These are phyloP conservation scores for Phytophthora aleatoria DNA, from an alignment of 352 stramenopile species.

Conservation along the genomic window DNA sequence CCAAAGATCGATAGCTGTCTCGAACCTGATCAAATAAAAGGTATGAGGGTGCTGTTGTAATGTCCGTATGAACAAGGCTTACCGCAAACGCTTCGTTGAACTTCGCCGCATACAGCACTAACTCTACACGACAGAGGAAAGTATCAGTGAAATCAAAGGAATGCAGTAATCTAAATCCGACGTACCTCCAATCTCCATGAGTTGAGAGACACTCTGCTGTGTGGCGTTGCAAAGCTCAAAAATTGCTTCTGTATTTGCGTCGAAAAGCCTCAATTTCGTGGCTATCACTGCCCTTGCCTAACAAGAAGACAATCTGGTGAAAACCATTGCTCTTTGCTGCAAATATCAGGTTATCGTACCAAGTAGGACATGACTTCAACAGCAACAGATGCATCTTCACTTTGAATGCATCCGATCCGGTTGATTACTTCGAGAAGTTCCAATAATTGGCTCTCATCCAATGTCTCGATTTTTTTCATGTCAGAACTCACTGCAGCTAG, in stretches of 20 bases:
- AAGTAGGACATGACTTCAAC: conserved; percentile 37
- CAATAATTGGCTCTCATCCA: conserved; percentile 42
- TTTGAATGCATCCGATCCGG: conserved; percentile 36
- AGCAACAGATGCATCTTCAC: conserved; percentile 11
- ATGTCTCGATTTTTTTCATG: conserved; percentile 58
- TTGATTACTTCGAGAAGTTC: conserved; percentile 50
- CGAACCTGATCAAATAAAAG: conserved; percentile 42
- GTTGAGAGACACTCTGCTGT: conserved; percentile 36
- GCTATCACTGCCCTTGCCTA: conserved; percentile 57
- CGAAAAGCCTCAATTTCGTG: conserved; percentile 63
- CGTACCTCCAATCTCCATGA: conserved; percentile 63
- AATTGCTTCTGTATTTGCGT: conserved; percentile 57
- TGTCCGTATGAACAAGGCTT: background rate
- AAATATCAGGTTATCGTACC: conserved; percentile 27
- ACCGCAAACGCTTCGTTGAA: conserved; percentile 61
- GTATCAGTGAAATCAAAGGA: background rate
- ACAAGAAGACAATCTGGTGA: conserved; percentile 1
- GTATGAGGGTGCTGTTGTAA: conserved; percentile 4
- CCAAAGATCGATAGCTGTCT: conserved; percentile 56
- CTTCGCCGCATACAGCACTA: conserved; percentile 60
- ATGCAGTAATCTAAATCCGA: background rate
- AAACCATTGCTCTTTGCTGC: background rate
- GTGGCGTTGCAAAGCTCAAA: conserved; percentile 57
- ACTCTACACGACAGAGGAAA: conserved; percentile 37
- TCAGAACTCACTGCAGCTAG: conserved; percentile 60